A percentile compares a stretch with the other conserved stretches of the same genome.
phyloP scores from a whole-genome alignment of 768 basidiomycete genomes.

The Hygrocybe punicea region DNA sequence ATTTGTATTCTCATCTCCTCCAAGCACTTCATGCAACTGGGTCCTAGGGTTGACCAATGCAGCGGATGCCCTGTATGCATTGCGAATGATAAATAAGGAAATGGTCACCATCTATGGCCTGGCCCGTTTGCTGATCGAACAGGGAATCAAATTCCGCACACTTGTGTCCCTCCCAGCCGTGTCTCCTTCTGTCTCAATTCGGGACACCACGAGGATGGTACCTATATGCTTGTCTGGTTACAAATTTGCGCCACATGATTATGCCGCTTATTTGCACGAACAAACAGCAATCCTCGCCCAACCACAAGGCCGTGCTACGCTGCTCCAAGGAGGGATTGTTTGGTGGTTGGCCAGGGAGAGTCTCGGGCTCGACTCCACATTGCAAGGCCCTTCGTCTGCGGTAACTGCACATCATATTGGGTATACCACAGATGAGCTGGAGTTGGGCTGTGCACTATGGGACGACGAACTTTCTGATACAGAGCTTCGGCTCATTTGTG shows the following conservation, averaged over 20 bases:
- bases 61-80: background rate
- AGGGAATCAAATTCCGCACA: background rate
- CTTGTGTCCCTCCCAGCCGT: background rate
- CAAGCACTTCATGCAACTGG: background rate
- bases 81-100: background rate
- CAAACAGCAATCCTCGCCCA: conserved; percentile 2
- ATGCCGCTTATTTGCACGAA: conserved; percentile 3
- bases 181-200: background rate
- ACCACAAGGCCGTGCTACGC: conserved; percentile 8
- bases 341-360: conserved; percentile 10
- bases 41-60: background rate
- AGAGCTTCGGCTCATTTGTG: conserved; percentile 8
- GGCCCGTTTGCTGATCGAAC: background rate
- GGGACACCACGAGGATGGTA: background rate
- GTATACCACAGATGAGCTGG: background rate
- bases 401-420: background rate
- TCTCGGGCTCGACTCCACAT: conserved; percentile 1
- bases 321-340: conserved; percentile 15
- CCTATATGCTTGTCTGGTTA: background rate
- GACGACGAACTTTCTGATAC: conserved; percentile 10
- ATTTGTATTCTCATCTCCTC: background rate
- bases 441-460: background rate
- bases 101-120: background rate
- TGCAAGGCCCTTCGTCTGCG: conserved; percentile 7
- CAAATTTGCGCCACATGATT: background rate